These are phyloP conservation scores for Bipolaris gigantea DNA, from an alignment of 2,329 filamentous ascomycete species.

Conservation along the genomic window DNA sequence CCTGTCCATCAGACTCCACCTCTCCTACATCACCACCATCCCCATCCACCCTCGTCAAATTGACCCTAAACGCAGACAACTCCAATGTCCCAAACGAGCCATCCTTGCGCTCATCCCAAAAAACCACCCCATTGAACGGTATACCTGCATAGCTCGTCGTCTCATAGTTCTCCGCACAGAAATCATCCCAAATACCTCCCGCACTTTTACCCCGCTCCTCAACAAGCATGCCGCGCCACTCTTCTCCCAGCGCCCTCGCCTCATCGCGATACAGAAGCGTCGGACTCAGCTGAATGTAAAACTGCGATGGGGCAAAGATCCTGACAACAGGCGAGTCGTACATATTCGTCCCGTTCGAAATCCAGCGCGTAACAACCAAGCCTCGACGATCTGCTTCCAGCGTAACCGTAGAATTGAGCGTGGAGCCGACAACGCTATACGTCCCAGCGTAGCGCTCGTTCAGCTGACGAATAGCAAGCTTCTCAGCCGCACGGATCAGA, in stretches of 20 bases:
- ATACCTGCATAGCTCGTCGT: slow-evolving; percentile 36
- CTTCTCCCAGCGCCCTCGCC: slow-evolving; percentile 34
- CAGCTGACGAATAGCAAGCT: background rate
- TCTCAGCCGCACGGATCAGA: background rate
- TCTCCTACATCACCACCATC: background rate
- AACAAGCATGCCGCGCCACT: slow-evolving; percentile 36
- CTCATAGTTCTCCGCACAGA: slow-evolving; percentile 42
- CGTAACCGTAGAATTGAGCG: slow-evolving; percentile 33
- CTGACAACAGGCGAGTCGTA: background rate
- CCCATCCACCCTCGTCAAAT: slow-evolving; percentile 18
- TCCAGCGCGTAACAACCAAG: slow-evolving; percentile 29
- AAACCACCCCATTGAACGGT: slow-evolving; percentile 41
- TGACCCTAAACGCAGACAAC: slow-evolving; percentile 39
- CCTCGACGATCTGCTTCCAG: slow-evolving; percentile 30
- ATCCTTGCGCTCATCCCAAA: slow-evolving; percentile 35
- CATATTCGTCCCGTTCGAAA: slow-evolving; percentile 38
- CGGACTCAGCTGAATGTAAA: slow-evolving; percentile 31
- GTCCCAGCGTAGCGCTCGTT: slow-evolving; percentile 30
- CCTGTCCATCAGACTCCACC: background rate
- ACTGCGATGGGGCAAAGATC: slow-evolving; percentile 1
- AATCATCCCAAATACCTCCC: slow-evolving; percentile 46
- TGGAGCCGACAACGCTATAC: slow-evolving; percentile 21
- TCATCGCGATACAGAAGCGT: slow-evolving; percentile 35
- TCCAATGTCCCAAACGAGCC: slow-evolving; percentile 30
- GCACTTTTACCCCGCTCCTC: slow-evolving; percentile 20